Conservation (phyloP, 345 rosid genomes). For the Xanthoceras sorbifolium region DNA sequence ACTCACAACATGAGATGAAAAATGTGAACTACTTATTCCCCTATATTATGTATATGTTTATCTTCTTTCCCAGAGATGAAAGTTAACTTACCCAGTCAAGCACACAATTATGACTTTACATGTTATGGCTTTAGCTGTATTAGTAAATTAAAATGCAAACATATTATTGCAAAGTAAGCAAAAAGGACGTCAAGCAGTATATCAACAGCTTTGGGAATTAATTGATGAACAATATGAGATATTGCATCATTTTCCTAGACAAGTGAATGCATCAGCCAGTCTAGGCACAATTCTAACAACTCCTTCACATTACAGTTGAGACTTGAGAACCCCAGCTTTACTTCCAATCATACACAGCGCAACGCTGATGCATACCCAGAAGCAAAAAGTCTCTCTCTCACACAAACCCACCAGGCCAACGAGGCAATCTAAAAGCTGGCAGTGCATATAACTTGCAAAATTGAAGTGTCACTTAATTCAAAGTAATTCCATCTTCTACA, state of each 20-base stretch:
- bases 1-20: neutral
- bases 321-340: neutral
- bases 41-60: neutral
- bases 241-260: neutral
- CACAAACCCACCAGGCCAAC: neutral
- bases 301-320: neutral
- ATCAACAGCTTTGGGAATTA: neutral
- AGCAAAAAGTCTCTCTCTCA: neutral
- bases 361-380: neutral
- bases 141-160: neutral
- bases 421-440: neutral
- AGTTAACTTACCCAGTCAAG: neutral
- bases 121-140: neutral
- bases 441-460: neutral
- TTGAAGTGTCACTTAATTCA: neutral
- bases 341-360: neutral
- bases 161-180: neutral
- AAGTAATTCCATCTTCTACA: neutral
- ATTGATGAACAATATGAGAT: neutral
- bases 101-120: neutral
- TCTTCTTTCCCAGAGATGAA: neutral
- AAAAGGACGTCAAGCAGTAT: neutral
- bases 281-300: neutral
- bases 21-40: neutral
- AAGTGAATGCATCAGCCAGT: conserved; percentile 1